These are phyloP conservation scores for Trifolium dubium DNA, from an alignment of 306 rosid genomes.

Conservation along the genomic window DNA sequence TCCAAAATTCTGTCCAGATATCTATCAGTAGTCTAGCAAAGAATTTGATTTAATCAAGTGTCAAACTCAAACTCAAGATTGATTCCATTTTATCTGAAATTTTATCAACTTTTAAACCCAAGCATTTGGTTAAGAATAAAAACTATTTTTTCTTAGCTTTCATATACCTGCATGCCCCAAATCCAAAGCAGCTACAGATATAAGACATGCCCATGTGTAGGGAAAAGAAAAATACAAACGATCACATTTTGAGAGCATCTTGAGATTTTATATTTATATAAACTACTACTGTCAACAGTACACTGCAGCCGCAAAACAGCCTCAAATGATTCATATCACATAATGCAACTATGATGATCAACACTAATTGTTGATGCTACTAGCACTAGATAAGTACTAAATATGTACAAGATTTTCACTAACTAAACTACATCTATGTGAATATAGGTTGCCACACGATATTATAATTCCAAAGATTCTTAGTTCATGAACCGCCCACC, in stretches of 20 bases:
- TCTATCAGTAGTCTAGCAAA: too few species aligned
- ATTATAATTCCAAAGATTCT: slow-evolving; percentile 30
- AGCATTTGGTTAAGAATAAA: background rate
- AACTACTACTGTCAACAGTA: background rate
- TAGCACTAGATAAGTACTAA: slow-evolving; percentile 24
- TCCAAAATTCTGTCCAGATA: too few species aligned
- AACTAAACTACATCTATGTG: slow-evolving; percentile 23
- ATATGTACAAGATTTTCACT: slow-evolving; percentile 30
- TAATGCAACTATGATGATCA: slow-evolving; percentile 10
- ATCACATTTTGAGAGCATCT: too few species aligned
- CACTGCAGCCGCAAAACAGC: slow-evolving; percentile 11
- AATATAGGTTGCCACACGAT: slow-evolving; percentile 11
- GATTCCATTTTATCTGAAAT: background rate
- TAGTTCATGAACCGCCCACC: slow-evolving; percentile 46
- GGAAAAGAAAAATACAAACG: too few species aligned
- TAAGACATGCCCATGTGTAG: background rate
- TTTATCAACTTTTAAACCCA: background rate
- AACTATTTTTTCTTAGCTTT: background rate
- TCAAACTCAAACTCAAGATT: too few species aligned
- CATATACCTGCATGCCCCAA: background rate
- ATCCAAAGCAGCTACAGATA: background rate
- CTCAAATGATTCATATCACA: slow-evolving; percentile 17
- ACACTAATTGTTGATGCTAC: slow-evolving; percentile 30
- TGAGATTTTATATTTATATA: slow-evolving; percentile 6
- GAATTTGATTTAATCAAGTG: too few species aligned